Evolutionary conservation across 495 filamentous ascomycete genomes (phyloP).

Genomic region (Penicillium simplicissimum): DNA sequence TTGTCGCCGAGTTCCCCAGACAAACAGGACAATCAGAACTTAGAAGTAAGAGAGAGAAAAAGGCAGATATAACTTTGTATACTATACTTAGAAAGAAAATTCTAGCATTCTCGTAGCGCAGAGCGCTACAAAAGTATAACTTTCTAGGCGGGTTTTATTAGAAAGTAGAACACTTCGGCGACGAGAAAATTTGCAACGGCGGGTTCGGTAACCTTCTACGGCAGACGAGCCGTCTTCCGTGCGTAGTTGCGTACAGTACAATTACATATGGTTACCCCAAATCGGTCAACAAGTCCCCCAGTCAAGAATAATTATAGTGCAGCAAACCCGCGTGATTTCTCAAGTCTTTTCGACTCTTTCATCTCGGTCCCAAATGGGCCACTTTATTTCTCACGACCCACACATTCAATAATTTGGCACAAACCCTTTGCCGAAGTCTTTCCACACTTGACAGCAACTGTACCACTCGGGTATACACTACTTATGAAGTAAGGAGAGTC

Average conservation of each 20-base stretch:
- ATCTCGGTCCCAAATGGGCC: background rate
- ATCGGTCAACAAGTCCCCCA: background rate
- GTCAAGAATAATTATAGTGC: background rate
- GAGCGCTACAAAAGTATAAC: no score
- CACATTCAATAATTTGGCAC: background rate
- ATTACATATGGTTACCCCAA: no score
- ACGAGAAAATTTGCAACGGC: background rate
- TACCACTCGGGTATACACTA: no score
- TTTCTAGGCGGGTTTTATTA: no score
- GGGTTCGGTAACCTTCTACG: background rate
- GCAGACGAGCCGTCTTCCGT: background rate
- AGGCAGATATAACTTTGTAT: background rate
- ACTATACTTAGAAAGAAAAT: background rate
- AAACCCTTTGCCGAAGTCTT: background rate
- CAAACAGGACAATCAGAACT: background rate
- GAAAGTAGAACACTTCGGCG: no score
- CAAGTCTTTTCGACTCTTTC: background rate
- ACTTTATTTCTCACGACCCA: background rate
- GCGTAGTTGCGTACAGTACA: no score
- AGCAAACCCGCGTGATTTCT: background rate
- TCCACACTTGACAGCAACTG: background rate
- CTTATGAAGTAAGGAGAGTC: no score
- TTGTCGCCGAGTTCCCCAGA: background rate
- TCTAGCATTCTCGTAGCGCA: no score
- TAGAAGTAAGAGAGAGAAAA: background rate